Evolutionary conservation across 139 green algal species (phyloP), one percentile per base, ranked within the genome.

Genomic region (Chlorella vulgaris): DNA sequence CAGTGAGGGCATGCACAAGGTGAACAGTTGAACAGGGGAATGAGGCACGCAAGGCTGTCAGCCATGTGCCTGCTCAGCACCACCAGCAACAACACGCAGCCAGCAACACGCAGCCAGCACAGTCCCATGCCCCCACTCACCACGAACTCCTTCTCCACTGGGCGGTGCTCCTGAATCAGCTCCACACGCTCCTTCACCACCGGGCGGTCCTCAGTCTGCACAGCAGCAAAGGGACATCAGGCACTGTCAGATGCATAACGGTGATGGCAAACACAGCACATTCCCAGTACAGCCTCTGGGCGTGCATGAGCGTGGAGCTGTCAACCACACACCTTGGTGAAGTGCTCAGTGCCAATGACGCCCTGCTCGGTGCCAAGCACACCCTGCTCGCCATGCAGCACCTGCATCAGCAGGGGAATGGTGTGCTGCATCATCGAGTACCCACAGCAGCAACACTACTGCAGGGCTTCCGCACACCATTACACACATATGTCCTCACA

Each of bases 101-200:
- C 15, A n/a, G n/a, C n/a, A n/a, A n/a, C n/a, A n/a, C n/a, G n/a
- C n/a, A n/a, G n/a, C 24, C 33, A 22, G 24, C 4, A 36, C 1
- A 21, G 15, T 21, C 53, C 18, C 35, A n/a, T 2, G 21, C 31
- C 33, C 51, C 4, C 0, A 67, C 75, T 81, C 75, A 87, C 85
- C 80, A 89, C 85, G 81, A 84, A 89, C 79, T 89, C 83, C 74
- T 87, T 84, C 77, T 89, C 85, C 39, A 89, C 62, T 0, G 85
- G 85, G 60, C 76, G 77, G 68, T 89, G 85, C 81, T 89, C 85
- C 73, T 71, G 50, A 22, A 89, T 74, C 39, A 63, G 47, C 4
- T 83, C 62, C 60, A 74, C 71, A 2, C 77, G 67, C 47, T 89
- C 83, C 68, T 86, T 86, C 43, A 86, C 55, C 21, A 85, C 43